Evolutionary conservation across 1,139 yeast genomes (phyloP).

Genomic region (Meyerozyma guilliermondii): DNA sequence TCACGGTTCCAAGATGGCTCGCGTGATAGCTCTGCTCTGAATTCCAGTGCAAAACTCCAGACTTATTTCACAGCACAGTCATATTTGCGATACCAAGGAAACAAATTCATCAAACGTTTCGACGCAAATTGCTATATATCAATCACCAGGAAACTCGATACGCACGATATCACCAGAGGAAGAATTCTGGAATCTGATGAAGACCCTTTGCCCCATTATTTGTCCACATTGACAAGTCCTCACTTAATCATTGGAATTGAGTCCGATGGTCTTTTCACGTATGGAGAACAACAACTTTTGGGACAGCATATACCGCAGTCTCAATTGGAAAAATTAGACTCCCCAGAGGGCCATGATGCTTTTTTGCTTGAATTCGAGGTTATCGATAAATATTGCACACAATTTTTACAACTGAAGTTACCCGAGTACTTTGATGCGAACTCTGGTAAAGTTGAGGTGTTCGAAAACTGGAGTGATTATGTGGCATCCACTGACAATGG

Average conservation of each 20-base stretch:
- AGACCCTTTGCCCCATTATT: constrained; percentile 38
- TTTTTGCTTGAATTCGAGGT: constrained; percentile 83
- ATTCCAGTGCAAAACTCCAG: constrained; percentile 46
- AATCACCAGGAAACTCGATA: constrained; percentile 86
- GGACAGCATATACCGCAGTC: constrained; percentile 75
- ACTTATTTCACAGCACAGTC: constrained; percentile 94
- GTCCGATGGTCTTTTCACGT: constrained; percentile 90
- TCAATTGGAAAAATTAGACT: constrained; percentile 61
- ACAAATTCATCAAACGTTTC: constrained; percentile 80
- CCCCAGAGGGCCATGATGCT: constrained; percentile 99
- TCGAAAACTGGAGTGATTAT: constrained; percentile 47
- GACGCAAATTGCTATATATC: constrained; percentile 97
- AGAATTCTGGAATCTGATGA: constrained; percentile 41
- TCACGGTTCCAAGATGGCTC: constrained; percentile 15
- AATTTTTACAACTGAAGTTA: constrained; percentile 55
- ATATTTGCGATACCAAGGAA: constrained; percentile 88
- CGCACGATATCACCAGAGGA: constrained; percentile 89
- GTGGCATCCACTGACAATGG: constrained; percentile 37
- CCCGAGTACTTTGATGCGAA: constrained; percentile 48
- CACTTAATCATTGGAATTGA: constrained; percentile 82
- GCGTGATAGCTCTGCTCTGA: constrained; percentile 4
- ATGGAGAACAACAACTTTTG: constrained; percentile 81
- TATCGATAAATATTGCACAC: constrained; percentile 65
- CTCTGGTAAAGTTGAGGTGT: constrained; percentile 43
- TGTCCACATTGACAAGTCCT: constrained; percentile 61